phyloP scores from a whole-genome alignment of 305 asterid species.

The Fraxinus xanthoxyloides region DNA sequence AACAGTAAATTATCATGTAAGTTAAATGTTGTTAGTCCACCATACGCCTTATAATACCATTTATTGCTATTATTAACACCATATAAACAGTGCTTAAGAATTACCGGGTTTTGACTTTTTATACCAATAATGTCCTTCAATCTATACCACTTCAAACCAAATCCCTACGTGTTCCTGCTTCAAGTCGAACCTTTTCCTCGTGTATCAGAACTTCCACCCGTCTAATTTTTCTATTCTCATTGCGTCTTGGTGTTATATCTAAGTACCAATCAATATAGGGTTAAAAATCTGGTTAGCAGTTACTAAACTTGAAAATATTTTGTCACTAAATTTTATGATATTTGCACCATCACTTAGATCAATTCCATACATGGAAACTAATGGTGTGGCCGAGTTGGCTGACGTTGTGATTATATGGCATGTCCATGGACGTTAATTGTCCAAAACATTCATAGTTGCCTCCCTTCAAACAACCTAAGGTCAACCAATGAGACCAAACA shows the following conservation, averaged over 20 bases:
- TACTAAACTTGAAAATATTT: neutral
- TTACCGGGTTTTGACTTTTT: neutral
- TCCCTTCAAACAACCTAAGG: neutral
- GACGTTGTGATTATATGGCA: neutral
- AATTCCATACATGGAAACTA: neutral
- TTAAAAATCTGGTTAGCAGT: neutral
- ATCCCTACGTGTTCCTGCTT: slow-evolving; percentile 1
- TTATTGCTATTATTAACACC: neutral
- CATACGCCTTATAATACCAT: neutral
- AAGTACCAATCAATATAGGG: neutral
- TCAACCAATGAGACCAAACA: neutral
- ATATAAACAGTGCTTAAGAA: slow-evolving; percentile 7
- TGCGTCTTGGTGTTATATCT: neutral
- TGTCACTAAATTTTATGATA: neutral
- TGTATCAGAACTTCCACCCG: neutral
- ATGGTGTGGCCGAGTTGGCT: neutral
- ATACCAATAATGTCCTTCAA: slow-evolving; percentile 2
- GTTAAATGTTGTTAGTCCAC: neutral
- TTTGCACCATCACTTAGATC: neutral
- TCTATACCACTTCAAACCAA: neutral
- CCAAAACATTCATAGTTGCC: neutral
- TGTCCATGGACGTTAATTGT: neutral
- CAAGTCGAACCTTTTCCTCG: slow-evolving; percentile 5
- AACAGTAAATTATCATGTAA: neutral
- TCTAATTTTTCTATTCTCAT: neutral